Evolutionary conservation across 2,329 filamentous ascomycete species (phyloP).

Genomic region (Fusarium palustre): DNA sequence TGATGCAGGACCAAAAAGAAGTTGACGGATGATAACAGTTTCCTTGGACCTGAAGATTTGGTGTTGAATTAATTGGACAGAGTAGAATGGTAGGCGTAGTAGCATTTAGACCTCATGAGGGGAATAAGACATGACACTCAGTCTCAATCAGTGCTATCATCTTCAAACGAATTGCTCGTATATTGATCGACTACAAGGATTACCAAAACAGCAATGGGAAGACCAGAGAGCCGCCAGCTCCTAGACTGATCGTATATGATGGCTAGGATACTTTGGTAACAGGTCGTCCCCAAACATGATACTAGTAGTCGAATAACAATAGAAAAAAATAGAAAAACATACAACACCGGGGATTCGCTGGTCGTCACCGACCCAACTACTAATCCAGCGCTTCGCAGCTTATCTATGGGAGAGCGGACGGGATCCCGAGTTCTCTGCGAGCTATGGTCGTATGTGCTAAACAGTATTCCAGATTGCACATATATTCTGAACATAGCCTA

Average conservation of each 20-base stretch:
- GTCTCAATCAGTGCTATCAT: too few relatives aligned
- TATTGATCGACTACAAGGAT: background rate
- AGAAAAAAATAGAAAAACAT: background rate
- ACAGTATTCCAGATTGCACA: accelerated
- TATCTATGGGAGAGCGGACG: constrained; percentile 17
- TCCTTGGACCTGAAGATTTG: background rate
- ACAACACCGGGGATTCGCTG: constrained; percentile 21
- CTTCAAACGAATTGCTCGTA: too few relatives aligned
- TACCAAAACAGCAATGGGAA: too few relatives aligned
- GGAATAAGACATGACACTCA: background rate
- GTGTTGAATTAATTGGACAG: background rate
- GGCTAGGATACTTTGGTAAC: background rate
- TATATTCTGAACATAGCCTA: background rate
- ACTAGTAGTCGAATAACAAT: background rate
- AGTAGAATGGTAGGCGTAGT: too few relatives aligned
- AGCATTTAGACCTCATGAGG: background rate
- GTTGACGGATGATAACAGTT: background rate
- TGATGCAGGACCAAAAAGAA: constrained; percentile 7
- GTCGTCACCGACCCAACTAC: constrained; percentile 4
- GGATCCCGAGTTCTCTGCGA: constrained; percentile 19
- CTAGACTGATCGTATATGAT: background rate
- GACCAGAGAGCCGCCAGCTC: background rate
- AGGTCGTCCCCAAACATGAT: background rate
- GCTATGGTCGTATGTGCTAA: constrained; percentile 21
- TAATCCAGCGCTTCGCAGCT: constrained; percentile 4